Conservation (phyloP, 257 asterid genomes). For the Marsdenia floribunda region DNA sequence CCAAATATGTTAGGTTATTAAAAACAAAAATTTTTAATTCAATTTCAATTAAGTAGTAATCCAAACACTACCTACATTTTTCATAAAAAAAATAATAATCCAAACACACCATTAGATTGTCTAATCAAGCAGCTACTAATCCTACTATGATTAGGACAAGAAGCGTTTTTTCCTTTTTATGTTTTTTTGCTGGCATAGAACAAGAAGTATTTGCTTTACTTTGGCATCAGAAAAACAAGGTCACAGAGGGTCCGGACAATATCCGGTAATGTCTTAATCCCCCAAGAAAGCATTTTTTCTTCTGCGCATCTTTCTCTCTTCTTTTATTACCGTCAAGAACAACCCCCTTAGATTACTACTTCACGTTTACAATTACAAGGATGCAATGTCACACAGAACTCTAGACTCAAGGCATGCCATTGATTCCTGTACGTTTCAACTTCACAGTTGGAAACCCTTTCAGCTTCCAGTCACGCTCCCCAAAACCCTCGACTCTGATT, state of each 20-base stretch:
- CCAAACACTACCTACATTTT: too few species aligned
- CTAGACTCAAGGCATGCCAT: constrained; percentile 54
- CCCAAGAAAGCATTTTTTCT: not conserved
- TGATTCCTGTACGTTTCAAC: constrained; percentile 56
- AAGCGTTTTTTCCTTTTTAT: too few species aligned
- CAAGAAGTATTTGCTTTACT: too few species aligned
- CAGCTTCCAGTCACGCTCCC: constrained; percentile 37
- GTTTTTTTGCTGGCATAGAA: too few species aligned
- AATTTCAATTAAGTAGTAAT: too few species aligned
- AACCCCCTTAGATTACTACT: not conserved
- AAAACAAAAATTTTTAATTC: too few species aligned
- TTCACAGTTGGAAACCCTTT: constrained; percentile 42
- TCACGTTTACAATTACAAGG: not conserved
- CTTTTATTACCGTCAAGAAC: not conserved
- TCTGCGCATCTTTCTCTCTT: not conserved
- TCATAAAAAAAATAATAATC: too few species aligned
- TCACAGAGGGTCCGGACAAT: not conserved
- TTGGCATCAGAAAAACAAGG: too few species aligned
- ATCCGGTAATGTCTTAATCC: not conserved
- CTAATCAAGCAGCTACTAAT: too few species aligned
- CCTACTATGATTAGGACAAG: too few species aligned
- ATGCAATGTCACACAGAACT: constrained; percentile 48
- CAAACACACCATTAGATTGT: too few species aligned
- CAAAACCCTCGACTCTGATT: constrained; percentile 51
- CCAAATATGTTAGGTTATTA: too few species aligned